Evolutionary conservation across 148 eudicot genomes (phyloP), one percentile per base, ranked within the genome.

Genomic region (Cornus kousa): DNA sequence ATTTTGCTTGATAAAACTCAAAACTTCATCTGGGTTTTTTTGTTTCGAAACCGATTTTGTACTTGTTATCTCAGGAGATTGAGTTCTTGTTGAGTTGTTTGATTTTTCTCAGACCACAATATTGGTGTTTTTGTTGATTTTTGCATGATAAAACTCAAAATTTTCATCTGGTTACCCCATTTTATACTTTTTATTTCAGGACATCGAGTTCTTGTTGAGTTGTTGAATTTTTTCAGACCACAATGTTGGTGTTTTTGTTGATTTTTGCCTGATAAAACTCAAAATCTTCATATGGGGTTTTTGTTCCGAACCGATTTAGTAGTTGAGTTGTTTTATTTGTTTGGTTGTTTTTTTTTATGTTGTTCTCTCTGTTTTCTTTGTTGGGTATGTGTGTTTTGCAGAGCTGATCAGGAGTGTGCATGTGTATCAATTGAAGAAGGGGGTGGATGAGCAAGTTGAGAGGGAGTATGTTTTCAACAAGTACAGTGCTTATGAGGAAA

Each of bases 361-460:
- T 31, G 1, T 71, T 8, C 16, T 72, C 53, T 73, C 55, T 37
- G 14, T 71, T 78, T 50, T 32, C 69, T 23, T 70, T 40, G 14
- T 46, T 62, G 48, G 31, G 37, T 68, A 28, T 35, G 4, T 7
- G 60, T 24, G 43, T 22, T 46, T 50, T 46, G 67, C 74, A 83
- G 85, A 77, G 73, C 31, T 83, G 72, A 75, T 83, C 40, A 79
- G 85, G 85, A 70, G 77, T 6, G 80, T 83, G 70, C 82, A 79
- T 76, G 39, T 76, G 28, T 79, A 76, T 37, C 70, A 71, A 79
- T 76, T 59, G 77, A 77, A 71, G 57, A 32, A 55, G 2, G 75
- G 62, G 0, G 35, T 5, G 50, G 84, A 74, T 23, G 74, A 76
- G 69, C 48, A 23, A 72, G 85, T 79, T 73, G 85, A 83, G 70